A percentile compares a stretch with the other conserved stretches of the same genome.
These are phyloP conservation scores for Penicillium egyptiacum DNA, from an alignment of 495 filamentous ascomycete genomes.

Conservation along the genomic window DNA sequence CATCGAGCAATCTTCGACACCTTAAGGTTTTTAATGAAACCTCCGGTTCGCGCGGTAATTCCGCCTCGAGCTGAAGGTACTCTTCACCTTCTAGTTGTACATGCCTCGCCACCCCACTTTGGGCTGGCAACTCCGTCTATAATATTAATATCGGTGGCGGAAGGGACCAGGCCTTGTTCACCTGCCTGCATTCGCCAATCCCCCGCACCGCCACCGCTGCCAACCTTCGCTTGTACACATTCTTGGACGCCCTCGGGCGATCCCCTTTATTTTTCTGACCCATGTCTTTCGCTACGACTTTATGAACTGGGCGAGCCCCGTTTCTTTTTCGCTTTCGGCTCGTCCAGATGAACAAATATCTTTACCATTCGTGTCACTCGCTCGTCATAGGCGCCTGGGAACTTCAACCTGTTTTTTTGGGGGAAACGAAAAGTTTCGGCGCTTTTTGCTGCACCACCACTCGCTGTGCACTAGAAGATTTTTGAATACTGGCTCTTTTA, in stretches of 20 bases:
- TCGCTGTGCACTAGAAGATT: slow-evolving; percentile 44
- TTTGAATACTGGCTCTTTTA: slow-evolving; percentile 27
- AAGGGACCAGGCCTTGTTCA: slow-evolving; percentile 18
- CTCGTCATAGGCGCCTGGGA: slow-evolving; percentile 47
- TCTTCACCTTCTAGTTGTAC: slow-evolving; percentile 36
- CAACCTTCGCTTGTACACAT: slow-evolving; percentile 49
- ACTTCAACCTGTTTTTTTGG: slow-evolving; percentile 25
- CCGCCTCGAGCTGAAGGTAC: slow-evolving; percentile 29
- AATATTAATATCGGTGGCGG: slow-evolving; percentile 46
- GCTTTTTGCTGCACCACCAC: slow-evolving; percentile 44
- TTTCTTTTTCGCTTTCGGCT: slow-evolving; percentile 35
- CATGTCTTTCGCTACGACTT: slow-evolving; percentile 45
- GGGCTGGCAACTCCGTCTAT: slow-evolving; percentile 38
- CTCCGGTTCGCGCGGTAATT: slow-evolving; percentile 22
- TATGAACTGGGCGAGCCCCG: slow-evolving; percentile 37
- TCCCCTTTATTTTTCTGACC: slow-evolving; percentile 34
- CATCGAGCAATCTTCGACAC: slow-evolving; percentile 50
- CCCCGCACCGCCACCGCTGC: slow-evolving; percentile 28
- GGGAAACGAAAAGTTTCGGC: slow-evolving; percentile 37
- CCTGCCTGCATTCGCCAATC: slow-evolving; percentile 22
- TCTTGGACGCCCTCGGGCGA: slow-evolving; percentile 13
- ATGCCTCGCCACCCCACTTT: slow-evolving; percentile 28
- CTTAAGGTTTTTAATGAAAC: slow-evolving; percentile 40
- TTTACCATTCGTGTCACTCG: slow-evolving; percentile 49
- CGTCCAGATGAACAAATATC: slow-evolving; percentile 41